Evolutionary conservation across 2,329 filamentous ascomycete species (phyloP).

Genomic region (Juglanconis oblonga): DNA sequence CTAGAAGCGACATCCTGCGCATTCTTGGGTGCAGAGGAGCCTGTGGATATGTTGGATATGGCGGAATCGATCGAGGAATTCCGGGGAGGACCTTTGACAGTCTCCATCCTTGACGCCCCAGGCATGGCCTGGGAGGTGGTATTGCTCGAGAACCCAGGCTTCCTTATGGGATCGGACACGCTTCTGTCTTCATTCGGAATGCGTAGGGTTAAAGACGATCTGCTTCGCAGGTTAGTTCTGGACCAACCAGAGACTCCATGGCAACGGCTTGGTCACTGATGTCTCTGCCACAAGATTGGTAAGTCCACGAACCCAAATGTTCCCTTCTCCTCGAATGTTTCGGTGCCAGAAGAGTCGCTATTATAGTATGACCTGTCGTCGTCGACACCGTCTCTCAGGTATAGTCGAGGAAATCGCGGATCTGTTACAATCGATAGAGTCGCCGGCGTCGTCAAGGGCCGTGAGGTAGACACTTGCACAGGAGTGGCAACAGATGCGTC

Average conservation of each 20-base stretch:
- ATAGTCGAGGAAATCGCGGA: slow-evolving; percentile 19
- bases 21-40: slow-evolving; percentile 55
- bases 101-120: slow-evolving; percentile 41
- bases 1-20: slow-evolving; percentile 58
- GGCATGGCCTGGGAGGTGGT: slow-evolving; percentile 43
- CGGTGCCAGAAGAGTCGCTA: slow-evolving; percentile 34
- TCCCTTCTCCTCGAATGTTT: slow-evolving; percentile 29
- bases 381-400: slow-evolving; percentile 13
- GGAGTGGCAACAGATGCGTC: slow-evolving; percentile 21
- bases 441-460: neutral
- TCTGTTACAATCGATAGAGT: slow-evolving; percentile 19
- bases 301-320: slow-evolving; percentile 28
- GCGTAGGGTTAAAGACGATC: slow-evolving; percentile 26
- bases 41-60: slow-evolving; percentile 72
- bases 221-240: slow-evolving; percentile 18
- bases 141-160: slow-evolving; percentile 40
- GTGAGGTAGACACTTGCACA: slow-evolving; percentile 23
- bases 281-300: slow-evolving; percentile 9
- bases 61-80: slow-evolving; percentile 91
- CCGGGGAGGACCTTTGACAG: slow-evolving; percentile 50
- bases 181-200: slow-evolving; percentile 50
- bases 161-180: slow-evolving; percentile 40
- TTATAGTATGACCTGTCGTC: slow-evolving; percentile 34
- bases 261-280: neutral
- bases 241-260: neutral